Evolutionary conservation across 345 rosid species (phyloP).

Genomic region (Pugionium cornutum): DNA sequence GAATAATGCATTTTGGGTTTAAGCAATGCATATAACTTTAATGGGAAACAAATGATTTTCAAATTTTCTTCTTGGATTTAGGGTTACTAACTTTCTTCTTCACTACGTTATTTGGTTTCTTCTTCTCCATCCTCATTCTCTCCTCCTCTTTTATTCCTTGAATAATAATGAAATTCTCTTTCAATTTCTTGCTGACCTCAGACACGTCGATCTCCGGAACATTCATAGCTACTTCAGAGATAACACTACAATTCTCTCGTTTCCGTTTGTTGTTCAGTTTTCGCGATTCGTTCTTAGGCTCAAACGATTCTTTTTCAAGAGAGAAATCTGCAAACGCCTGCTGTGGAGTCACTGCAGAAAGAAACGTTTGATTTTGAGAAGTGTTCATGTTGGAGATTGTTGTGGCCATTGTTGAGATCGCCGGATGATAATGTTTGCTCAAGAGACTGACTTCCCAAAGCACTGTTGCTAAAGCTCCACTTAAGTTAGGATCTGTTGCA

Average conservation of each 20-base stretch:
- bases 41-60: not conserved
- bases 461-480: slow-evolving; percentile 90
- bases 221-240: slow-evolving; percentile 17
- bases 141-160: slow-evolving; percentile 58
- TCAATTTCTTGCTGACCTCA: slow-evolving; percentile 54
- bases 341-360: slow-evolving; percentile 58
- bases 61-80: slow-evolving; percentile 36
- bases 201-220: slow-evolving; percentile 43
- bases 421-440: slow-evolving; percentile 75
- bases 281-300: slow-evolving; percentile 35
- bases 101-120: slow-evolving; percentile 40
- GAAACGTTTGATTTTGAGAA: slow-evolving; percentile 60
- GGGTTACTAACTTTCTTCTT: slow-evolving; percentile 44
- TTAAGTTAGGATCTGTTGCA: slow-evolving; percentile 79
- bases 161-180: slow-evolving; percentile 55
- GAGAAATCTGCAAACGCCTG: slow-evolving; percentile 71
- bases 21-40: slow-evolving; percentile 6
- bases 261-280: slow-evolving; percentile 60
- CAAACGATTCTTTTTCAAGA: slow-evolving; percentile 59
- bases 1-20: not conserved
- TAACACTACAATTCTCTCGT: slow-evolving; percentile 37
- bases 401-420: slow-evolving; percentile 59
- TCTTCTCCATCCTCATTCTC: slow-evolving; percentile 56
- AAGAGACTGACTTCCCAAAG: slow-evolving; percentile 91
- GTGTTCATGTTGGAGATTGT: slow-evolving; percentile 61